A percentile compares a stretch with the other conserved stretches of the same genome.
Evolutionary conservation across 106 monocot genomes (phyloP).

Genomic region (Dactylorhiza incarnata): DNA sequence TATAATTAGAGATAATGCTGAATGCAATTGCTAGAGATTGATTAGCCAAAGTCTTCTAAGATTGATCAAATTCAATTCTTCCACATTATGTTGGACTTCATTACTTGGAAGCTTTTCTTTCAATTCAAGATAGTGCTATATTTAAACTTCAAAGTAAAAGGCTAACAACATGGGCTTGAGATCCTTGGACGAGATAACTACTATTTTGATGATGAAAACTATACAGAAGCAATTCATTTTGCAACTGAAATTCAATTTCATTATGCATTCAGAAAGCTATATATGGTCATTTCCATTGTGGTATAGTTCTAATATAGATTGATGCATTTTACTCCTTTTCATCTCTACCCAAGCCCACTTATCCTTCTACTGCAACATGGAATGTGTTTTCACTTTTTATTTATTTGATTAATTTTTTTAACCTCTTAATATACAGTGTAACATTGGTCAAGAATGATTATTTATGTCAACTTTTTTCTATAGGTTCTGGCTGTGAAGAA

Average conservation of each 20-base stretch:
- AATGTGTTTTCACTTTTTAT: not conserved
- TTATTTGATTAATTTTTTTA: not conserved
- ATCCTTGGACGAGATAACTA: not conserved
- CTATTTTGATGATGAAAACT: not conserved
- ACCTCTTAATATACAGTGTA: not conserved
- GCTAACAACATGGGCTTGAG: not conserved
- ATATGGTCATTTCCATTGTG: not conserved
- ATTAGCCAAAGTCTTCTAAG: not conserved
- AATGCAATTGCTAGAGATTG: not conserved
- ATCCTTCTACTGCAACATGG: not conserved
- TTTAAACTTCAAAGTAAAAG: not conserved
- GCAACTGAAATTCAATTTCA: not conserved
- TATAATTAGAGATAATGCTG: not conserved
- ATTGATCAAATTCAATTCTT: not conserved
- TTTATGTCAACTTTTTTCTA: not conserved
- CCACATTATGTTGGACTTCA: not conserved
- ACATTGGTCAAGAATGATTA: not conserved
- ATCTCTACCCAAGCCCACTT: not conserved
- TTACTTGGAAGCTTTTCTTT: not conserved
- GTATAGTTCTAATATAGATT: not conserved
- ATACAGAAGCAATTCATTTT: not conserved
- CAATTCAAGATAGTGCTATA: not conserved
- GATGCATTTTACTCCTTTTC: not conserved
- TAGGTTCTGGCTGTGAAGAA: constrained; percentile 78
- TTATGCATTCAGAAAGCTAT: not conserved